Evolutionary conservation across 345 rosid species (phyloP), one percentile per base, ranked within the genome.

Genomic region (Hibiscus mutabilis): DNA sequence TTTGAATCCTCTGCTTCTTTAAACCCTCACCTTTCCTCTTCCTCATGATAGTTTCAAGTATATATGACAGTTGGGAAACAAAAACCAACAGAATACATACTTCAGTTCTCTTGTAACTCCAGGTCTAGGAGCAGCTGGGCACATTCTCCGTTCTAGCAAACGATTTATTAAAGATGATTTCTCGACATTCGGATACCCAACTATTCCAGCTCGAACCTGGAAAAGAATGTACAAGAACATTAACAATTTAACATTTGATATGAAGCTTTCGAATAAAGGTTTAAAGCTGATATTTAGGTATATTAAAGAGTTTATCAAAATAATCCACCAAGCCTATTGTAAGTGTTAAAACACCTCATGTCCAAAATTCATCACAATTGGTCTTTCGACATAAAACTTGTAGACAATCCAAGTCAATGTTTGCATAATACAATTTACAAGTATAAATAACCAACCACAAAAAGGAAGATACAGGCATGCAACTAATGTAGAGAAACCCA

Each of bases 171-270:
- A 76, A 79, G 98, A 94, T 62, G 97, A 94, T 77, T 94, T 94
- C 70, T 95, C 97, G 31, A 94, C 98, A 88, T 94, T 94, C 57
- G 98, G 98, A 66, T 89, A 91, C 74, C 98, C 98, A 74, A 91
- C 93, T 64, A 94, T 84, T 69, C 96, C 98, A 83, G 98, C 98
- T 66, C 97, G 88, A 75, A 91, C 96, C 97, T 91, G 82, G 24
- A 73, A n/a, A 44, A 13, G 6, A 46, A 7, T 3, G 15, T 24
- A 25, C 15, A 25, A 53, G 25, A 22, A 25, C n/a, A 42, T n/a
- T n/a, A n/a, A n/a, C n/a, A n/a, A n/a, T n/a, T 24, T 55, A 55
- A 19, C 5, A 31, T 8, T 53, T 69, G 11, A 33, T 70, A 33
- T 57, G 64, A 44, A 70, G 24, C 65, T 35, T 44, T 56, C 19